Percentiles rank a stretch among this genome's conserved stretches.
Evolutionary conservation across 805 yeast genomes (phyloP).

Genomic region (Metschnikowia sp.): DNA sequence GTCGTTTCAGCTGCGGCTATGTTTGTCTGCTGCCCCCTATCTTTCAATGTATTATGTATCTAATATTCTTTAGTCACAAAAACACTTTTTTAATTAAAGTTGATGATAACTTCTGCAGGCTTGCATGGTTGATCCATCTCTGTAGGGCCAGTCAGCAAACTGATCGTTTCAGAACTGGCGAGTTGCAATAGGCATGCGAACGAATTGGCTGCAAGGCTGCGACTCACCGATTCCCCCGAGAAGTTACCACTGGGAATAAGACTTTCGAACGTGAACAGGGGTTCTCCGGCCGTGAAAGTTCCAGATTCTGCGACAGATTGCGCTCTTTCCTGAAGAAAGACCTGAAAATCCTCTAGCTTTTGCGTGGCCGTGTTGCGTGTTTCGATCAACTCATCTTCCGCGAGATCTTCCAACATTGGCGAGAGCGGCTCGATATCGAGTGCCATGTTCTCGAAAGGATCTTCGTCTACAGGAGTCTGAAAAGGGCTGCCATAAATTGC

Average conservation of each 20-base stretch:
- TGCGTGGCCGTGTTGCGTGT: neutral
- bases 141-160: neutral
- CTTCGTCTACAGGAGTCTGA: neutral
- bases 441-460: neutral
- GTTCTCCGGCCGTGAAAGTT: neutral
- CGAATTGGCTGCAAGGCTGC: slow-evolving; percentile 15
- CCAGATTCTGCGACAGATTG: neutral
- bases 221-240: neutral
- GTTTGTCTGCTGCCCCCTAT: neutral
- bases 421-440: slow-evolving; percentile 9
- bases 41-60: slow-evolving; percentile 7
- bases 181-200: slow-evolving; percentile 16
- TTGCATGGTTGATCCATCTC: neutral
- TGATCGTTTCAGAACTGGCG: slow-evolving; percentile 4
- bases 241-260: slow-evolving; percentile 10
- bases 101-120: slow-evolving; percentile 8
- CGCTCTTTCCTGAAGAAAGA: slow-evolving; percentile 10
- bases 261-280: slow-evolving; percentile 1
- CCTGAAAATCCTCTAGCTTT: slow-evolving; percentile 6
- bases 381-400: neutral
- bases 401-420: slow-evolving; percentile 5
- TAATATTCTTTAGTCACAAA: slow-evolving; percentile 1
- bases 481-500: neutral
- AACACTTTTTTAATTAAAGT: slow-evolving; percentile 2
- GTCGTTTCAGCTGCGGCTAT: slow-evolving; percentile 1